Evolutionary conservation across 176 grass and related monocot species (phyloP).

Genomic region (Miscanthus lutarioriparius): DNA sequence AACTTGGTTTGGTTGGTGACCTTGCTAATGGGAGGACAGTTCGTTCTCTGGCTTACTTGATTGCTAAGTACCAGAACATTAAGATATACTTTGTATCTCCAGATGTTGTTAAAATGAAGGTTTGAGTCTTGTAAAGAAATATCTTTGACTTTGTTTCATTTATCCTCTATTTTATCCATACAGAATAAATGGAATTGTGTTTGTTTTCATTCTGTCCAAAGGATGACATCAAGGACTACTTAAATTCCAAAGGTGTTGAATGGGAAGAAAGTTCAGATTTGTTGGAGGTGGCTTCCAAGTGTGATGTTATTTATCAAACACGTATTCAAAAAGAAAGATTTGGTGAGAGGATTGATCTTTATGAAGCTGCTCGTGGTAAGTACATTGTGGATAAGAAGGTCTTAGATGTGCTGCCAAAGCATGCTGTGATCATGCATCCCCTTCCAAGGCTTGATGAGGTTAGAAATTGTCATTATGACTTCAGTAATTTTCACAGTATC

Average conservation of each 20-base stretch:
- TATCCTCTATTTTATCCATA: not conserved
- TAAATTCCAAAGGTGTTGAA: conserved; percentile 66
- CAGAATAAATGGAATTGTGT: conserved; percentile 1
- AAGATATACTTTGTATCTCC: conserved; percentile 92
- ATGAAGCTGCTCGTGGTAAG: conserved; percentile 87
- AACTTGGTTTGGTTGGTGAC: conserved; percentile 89
- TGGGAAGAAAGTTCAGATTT: conserved; percentile 96
- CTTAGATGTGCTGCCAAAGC: conserved; percentile 74
- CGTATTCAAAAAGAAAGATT: conserved; percentile 96
- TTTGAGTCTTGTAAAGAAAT: conserved; percentile 33
- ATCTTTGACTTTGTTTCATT: not conserved
- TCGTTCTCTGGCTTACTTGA: conserved; percentile 82
- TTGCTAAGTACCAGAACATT: conserved; percentile 71
- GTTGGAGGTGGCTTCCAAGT: conserved; percentile 79
- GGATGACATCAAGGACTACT: conserved; percentile 95
- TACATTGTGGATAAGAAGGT: conserved; percentile 90
- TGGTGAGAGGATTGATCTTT: conserved; percentile 83
- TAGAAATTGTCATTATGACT: conserved; percentile 27
- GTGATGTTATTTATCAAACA: conserved; percentile 93
- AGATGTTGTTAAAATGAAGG: conserved; percentile 96
- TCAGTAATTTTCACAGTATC: not conserved
- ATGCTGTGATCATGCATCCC: conserved; percentile 90
- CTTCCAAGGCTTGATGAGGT: conserved; percentile 95
- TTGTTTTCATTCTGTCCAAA: conserved; percentile 25
- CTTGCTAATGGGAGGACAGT: conserved; percentile 94